A percentile compares a stretch with the other conserved stretches of the same genome.
These are phyloP conservation scores for Raddia guianensis DNA, from an alignment of 176 grass and related monocot genomes.

Conservation along the genomic window DNA sequence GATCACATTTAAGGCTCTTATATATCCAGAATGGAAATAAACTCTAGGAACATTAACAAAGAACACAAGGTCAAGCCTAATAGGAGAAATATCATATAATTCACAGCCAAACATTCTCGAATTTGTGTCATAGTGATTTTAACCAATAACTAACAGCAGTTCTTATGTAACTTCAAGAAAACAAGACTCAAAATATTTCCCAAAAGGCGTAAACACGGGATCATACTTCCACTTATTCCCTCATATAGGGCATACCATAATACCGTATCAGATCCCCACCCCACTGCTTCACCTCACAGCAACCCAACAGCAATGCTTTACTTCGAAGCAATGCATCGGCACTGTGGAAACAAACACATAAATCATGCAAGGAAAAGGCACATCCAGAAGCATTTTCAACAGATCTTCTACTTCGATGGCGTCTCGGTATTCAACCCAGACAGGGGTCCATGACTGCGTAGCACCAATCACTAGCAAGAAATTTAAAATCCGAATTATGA, in stretches of 20 bases:
- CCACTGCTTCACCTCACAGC: slow-evolving; percentile 13
- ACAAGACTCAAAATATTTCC: not conserved
- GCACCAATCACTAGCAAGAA: not conserved
- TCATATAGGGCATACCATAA: not conserved
- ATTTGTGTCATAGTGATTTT: not conserved
- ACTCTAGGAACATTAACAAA: not conserved
- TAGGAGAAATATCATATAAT: not conserved
- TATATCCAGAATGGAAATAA: not conserved
- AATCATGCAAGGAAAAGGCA: not conserved
- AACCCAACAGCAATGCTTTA: not conserved
- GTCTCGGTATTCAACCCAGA: not conserved
- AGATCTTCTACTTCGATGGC: not conserved
- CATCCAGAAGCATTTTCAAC: not conserved
- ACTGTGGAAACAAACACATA: not conserved
- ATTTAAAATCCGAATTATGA: not conserved
- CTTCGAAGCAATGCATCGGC: slow-evolving; percentile 22
- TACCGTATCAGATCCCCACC: slow-evolving; percentile 16
- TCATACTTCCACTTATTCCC: not conserved
- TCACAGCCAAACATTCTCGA: not conserved
- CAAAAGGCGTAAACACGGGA: not conserved
- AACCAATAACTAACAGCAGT: not conserved
- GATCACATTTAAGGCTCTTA: not conserved
- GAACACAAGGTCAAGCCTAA: not conserved
- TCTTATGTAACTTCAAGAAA: not conserved
- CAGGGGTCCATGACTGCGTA: not conserved